phyloP scores from a whole-genome alignment of 495 filamentous ascomycete genomes.

The Diplogelasinospora grovesii region DNA sequence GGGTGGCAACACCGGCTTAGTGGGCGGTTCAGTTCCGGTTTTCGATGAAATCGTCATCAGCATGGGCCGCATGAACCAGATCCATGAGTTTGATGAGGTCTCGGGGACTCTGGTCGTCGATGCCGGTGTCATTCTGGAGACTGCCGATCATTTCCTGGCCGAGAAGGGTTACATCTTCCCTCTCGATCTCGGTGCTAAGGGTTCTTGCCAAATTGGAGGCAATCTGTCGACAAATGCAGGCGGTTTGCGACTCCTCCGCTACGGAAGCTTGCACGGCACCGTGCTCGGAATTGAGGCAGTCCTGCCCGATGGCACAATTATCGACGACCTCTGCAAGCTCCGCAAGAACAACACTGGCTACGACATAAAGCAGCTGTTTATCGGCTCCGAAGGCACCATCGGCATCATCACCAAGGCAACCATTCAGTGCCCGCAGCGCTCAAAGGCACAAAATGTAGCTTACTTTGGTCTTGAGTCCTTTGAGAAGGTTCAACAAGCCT shows the following conservation, averaged over 20 bases:
- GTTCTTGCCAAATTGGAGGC: constrained; percentile 95
- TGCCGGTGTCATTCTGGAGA: constrained; percentile 84
- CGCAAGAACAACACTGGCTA: constrained; percentile 98
- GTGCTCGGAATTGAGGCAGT: constrained; percentile 91
- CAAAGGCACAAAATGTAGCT: constrained; percentile 80
- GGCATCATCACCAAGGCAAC: constrained; percentile 89
- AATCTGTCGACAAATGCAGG: constrained; percentile 97
- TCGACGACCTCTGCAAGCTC: constrained; percentile 77
- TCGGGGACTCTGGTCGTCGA: constrained; percentile 87
- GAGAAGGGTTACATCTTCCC: constrained; percentile 82
- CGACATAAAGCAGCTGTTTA: constrained; percentile 95
- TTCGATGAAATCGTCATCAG: constrained; percentile 97
- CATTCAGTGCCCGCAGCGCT: constrained; percentile 79
- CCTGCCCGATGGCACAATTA: constrained; percentile 81
- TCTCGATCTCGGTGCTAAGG: constrained; percentile 92
- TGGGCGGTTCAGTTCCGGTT: constrained; percentile 90
- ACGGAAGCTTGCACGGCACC: constrained; percentile 88
- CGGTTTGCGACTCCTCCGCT: constrained; percentile 80
- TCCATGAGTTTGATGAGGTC: constrained; percentile 84
- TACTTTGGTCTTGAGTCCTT: constrained; percentile 82
- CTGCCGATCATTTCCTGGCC: constrained; percentile 75
- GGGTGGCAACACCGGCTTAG: constrained; percentile 92
- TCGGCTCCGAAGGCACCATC: constrained; percentile 89
- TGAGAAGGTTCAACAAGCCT: constrained; percentile 77
- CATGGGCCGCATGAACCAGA: constrained; percentile 79